A percentile compares a stretch with the other conserved stretches of the same genome.
phyloP scores from a whole-genome alignment of 225 moss, liverwort and hornwort species.

The Rhytidiadelphus loreus region DNA sequence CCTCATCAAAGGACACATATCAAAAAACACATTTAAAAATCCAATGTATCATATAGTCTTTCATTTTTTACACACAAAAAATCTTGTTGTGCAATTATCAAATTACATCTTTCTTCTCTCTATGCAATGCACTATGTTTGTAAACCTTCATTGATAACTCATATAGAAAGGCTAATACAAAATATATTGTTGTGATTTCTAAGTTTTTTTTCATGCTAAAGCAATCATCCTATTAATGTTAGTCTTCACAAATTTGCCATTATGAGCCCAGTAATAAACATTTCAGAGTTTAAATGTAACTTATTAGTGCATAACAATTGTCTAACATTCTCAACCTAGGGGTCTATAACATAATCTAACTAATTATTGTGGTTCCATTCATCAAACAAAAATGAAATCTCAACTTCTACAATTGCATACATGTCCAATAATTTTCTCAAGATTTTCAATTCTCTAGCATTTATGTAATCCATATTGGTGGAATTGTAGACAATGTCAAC shows the following conservation, averaged over 20 bases:
- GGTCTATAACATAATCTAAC: neutral
- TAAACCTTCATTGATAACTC: neutral
- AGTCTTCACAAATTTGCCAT: neutral
- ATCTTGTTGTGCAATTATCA: neutral
- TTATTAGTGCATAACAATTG: neutral
- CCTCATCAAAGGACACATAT: neutral
- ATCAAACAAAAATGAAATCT: neutral
- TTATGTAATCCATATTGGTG: neutral
- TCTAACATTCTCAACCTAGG: neutral
- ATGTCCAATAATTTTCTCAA: neutral
- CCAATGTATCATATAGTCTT: neutral
- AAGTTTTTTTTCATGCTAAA: neutral
- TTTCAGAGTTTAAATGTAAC: neutral
- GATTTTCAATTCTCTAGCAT: neutral
- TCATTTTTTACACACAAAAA: accelerated
- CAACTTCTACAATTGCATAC: too few relatives aligned
- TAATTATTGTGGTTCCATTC: neutral
- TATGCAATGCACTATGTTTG: neutral
- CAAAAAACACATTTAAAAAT: neutral
- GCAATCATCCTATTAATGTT: neutral
- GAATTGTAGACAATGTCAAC: neutral
- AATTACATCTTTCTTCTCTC: neutral
- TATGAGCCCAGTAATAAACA: neutral
- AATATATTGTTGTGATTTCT: neutral
- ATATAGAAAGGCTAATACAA: neutral